Evolutionary conservation across 2,329 filamentous ascomycete species (phyloP).

Genomic region (Cordyceps cicadae): DNA sequence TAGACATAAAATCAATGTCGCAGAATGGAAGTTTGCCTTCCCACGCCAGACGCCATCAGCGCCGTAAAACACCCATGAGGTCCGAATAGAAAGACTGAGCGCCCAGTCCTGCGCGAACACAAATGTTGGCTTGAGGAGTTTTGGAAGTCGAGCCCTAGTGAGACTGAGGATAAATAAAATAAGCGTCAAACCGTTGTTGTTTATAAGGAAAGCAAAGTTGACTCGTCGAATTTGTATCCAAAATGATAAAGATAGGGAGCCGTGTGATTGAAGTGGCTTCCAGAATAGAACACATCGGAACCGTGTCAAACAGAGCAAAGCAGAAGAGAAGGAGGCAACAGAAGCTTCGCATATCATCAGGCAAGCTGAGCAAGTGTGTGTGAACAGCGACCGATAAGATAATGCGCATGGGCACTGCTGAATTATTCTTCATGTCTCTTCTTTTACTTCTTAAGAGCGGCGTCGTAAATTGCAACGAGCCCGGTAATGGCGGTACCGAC

Average conservation of each 20-base stretch:
- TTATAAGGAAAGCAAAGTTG: neutral
- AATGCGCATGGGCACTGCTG: neutral
- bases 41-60: constrained; percentile 10
- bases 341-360: constrained; percentile 5
- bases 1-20: constrained; percentile 7
- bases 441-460: constrained; percentile 58
- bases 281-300: neutral
- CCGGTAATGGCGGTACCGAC: constrained; percentile 61
- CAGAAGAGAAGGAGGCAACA: neutral
- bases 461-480: constrained; percentile 67
- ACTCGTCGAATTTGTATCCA: neutral
- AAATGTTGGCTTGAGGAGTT: neutral
- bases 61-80: constrained; percentile 1
- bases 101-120: neutral
- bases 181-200: neutral
- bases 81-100: constrained; percentile 2
- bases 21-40: neutral
- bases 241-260: neutral
- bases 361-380: neutral
- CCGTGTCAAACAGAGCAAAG: neutral
- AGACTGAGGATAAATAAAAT: neutral
- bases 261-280: neutral
- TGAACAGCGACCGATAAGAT: neutral
- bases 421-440: neutral
- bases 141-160: neutral